phyloP scores from a whole-genome alignment of 805 yeast species.

The Kurtzmaniella fragi region DNA sequence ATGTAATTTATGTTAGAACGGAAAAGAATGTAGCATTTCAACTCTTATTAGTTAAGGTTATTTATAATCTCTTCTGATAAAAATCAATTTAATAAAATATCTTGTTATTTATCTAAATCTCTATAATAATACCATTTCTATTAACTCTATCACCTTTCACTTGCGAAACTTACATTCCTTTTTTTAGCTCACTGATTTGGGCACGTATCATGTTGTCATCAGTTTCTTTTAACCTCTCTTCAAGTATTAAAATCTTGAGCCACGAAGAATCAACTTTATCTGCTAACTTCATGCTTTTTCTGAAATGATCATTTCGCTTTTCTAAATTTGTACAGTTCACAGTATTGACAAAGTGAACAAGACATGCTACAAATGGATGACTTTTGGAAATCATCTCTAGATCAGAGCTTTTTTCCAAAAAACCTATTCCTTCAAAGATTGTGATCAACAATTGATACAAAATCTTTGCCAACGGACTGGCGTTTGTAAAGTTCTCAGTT shows the following conservation, averaged over 20 bases:
- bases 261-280: too few relatives aligned
- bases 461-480: neutral
- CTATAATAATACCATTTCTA: constrained; percentile 1
- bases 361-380: constrained; percentile 13
- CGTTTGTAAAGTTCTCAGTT: neutral
- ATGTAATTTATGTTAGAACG: constrained; percentile 5
- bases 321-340: constrained; percentile 9
- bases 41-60: constrained; percentile 1
- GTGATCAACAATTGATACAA: constrained; percentile 1
- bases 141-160: neutral
- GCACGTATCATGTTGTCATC: too few relatives aligned
- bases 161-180: neutral
- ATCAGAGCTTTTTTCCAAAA: neutral
- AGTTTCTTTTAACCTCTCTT: too few relatives aligned
- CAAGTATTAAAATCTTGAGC: too few relatives aligned
- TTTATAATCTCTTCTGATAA: constrained; percentile 6
- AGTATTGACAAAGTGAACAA: constrained; percentile 13
- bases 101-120: constrained; percentile 4
- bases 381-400: neutral
- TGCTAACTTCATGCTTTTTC: constrained; percentile 8
- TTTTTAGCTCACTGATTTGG: constrained; percentile 1
- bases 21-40: neutral
- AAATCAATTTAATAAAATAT: constrained; percentile 5
- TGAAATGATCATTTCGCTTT: constrained; percentile 11
- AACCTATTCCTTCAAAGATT: neutral